Percentiles rank a stretch among this genome's conserved stretches.
Evolutionary conservation across 441 rosid genomes (phyloP).

Genomic region (Eruca vesicaria): DNA sequence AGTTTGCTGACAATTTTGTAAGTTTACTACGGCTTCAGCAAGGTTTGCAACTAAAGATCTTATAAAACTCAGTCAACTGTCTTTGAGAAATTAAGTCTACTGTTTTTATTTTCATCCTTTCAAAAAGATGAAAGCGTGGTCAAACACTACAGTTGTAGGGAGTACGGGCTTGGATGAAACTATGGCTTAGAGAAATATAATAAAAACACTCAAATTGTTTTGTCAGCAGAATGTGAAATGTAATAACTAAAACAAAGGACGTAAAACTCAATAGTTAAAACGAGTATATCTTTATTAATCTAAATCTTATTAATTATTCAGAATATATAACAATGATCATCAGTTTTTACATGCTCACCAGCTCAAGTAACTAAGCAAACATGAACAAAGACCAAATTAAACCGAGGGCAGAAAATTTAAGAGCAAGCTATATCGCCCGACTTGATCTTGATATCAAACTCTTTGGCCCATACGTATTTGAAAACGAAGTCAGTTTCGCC

Average conservation of each 20-base stretch:
- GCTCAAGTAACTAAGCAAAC: neutral
- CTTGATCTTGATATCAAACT: neutral
- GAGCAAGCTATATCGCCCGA: neutral
- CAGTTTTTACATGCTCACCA: neutral
- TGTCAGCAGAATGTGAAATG: neutral
- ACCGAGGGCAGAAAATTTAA: neutral
- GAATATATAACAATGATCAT: neutral
- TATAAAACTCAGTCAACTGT: neutral
- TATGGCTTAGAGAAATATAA: neutral
- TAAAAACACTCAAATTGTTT: neutral
- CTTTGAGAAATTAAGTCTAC: neutral
- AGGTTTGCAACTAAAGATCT: neutral
- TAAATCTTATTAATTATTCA: neutral
- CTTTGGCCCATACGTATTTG: neutral
- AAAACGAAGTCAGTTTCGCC: neutral
- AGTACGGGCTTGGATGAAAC: neutral
- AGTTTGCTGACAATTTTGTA: neutral
- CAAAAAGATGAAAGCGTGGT: neutral
- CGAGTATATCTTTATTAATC: neutral
- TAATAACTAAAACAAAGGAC: neutral
- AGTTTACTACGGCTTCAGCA: neutral
- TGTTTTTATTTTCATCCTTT: too few relatives aligned
- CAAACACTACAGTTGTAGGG: neutral
- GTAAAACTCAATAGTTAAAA: neutral
- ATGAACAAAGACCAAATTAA: neutral